These are phyloP conservation scores for Salix udensis DNA, from an alignment of 345 rosid species.

Conservation along the genomic window DNA sequence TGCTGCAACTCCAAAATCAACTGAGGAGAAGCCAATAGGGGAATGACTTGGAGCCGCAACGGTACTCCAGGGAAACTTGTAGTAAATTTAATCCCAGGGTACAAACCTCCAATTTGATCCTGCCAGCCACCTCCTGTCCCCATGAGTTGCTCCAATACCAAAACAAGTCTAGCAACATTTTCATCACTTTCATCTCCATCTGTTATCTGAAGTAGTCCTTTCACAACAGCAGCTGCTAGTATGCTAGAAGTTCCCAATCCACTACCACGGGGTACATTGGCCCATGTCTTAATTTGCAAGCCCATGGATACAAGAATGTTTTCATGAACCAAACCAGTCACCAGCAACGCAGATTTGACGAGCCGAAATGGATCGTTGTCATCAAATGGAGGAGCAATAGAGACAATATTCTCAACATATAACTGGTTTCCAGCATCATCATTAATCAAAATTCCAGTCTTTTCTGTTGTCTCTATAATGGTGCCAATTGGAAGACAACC, in stretches of 20 bases:
- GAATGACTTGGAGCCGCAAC: conserved; percentile 79
- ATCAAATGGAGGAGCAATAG: conserved; percentile 64
- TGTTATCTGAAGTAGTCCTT: conserved; percentile 71
- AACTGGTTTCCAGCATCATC: conserved; percentile 71
- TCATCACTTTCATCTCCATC: conserved; percentile 75
- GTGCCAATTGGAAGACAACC: conserved; percentile 89
- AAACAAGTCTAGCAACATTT: conserved; percentile 82
- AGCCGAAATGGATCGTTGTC: conserved; percentile 68
- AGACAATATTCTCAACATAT: conserved; percentile 43
- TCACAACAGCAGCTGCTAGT: conserved; percentile 93
- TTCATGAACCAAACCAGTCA: conserved; percentile 59
- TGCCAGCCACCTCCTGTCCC: conserved; percentile 99
- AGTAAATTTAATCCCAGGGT: conserved; percentile 85
- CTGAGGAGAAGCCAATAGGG: conserved; percentile 62
- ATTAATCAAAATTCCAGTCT: conserved; percentile 50
- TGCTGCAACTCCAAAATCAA: conserved; percentile 63
- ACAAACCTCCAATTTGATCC: conserved; percentile 92
- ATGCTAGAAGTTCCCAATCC: conserved; percentile 98
- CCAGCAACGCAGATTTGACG: conserved; percentile 83
- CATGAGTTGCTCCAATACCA: conserved; percentile 93
- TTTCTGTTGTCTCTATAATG: conserved; percentile 58
- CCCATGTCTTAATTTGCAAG: conserved; percentile 77
- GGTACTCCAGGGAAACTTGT: conserved; percentile 90
- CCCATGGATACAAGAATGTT: conserved; percentile 45
- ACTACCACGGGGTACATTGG: conserved; percentile 90